A percentile compares a stretch with the other conserved stretches of the same genome.
Conservation (phyloP, 1,284 basidiomycete species). For the Leccinum cinnamomeum region DNA sequence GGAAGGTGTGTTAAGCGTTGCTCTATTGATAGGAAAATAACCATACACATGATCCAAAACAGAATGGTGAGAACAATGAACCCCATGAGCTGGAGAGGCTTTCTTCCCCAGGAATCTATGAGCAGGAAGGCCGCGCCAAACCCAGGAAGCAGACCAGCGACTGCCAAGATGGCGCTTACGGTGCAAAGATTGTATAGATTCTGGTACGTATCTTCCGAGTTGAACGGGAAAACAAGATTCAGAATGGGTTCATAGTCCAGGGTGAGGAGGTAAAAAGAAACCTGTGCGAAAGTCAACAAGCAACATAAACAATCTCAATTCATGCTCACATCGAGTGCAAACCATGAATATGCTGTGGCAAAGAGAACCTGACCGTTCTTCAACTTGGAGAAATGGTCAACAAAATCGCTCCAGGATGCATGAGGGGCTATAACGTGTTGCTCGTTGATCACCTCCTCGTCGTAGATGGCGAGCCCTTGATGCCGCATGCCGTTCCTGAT, state of each 20-base stretch:
- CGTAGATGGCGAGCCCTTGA: constrained; percentile 35
- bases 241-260: constrained; percentile 51
- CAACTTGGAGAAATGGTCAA: constrained; percentile 42
- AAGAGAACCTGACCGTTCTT: constrained; percentile 45
- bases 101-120: constrained; percentile 51
- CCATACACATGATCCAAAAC: constrained; percentile 46
- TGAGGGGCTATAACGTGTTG: constrained; percentile 47
- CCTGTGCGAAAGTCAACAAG: constrained; percentile 33
- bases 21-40: background rate
- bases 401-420: constrained; percentile 46
- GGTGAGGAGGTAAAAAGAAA: constrained; percentile 59
- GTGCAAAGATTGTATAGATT: constrained; percentile 31
- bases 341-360: constrained; percentile 55
- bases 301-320: background rate
- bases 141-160: constrained; percentile 50
- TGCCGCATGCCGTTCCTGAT: constrained; percentile 48
- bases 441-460: constrained; percentile 38
- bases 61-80: constrained; percentile 54
- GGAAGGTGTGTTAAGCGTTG: background rate
- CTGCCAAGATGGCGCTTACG: constrained; percentile 46
- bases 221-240: constrained; percentile 10
- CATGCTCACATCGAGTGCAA: constrained; percentile 50
- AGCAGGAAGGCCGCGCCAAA: constrained; percentile 48
- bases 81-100: constrained; percentile 56
- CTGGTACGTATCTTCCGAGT: constrained; percentile 18